Evolutionary conservation across 306 rosid species (phyloP), one percentile per base, ranked within the genome.

Genomic region (Acacia acuminata): DNA sequence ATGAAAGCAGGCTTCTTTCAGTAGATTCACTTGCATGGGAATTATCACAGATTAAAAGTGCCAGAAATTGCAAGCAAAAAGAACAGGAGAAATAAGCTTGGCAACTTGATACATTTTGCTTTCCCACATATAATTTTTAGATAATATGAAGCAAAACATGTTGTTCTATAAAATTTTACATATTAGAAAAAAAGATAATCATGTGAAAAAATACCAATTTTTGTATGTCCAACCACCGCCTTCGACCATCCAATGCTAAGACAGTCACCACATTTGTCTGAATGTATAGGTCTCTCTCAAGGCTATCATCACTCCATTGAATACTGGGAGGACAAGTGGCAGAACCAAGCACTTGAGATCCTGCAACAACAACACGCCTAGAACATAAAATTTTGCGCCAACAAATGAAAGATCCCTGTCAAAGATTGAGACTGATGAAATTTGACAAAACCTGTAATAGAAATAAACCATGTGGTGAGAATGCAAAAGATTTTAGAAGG

Each of bases 201-300:
- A 38, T 70, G 56, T 36, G 81, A 78, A 75, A 32, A 81, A 86
- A 87, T 79, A 96, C 99, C 98, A 94, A 86, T 88, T 94, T 92
- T 79, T 88, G 91, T 84, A 94, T 84, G 88, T 96, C 98, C 93
- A 96, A 82, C 99, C 99, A 96, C 82, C 98, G 89, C 83, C 97
- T 90, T 72, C 98, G 93, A 87, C 99, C 99, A 90, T 96, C 99
- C 99, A 96, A 94, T 70, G 99, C 99, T 85, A 96, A 87, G 76
- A 96, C 94, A 76, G 99, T 84, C 80, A 94, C 92, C 42, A 90
- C 92, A 81, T 86, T 82, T 42, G 88, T 91, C 88, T 91, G 87
- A 80, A 96, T 92, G 87, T 91, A 92, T 51, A 96, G 86, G 83
- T 96, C 99, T 84, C 89, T 96, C 86, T 96, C 99, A 56, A 96